Evolutionary conservation across 1,139 yeast species (phyloP), one percentile per base, ranked within the genome.

Genomic region (Geotrichum fermentans): DNA sequence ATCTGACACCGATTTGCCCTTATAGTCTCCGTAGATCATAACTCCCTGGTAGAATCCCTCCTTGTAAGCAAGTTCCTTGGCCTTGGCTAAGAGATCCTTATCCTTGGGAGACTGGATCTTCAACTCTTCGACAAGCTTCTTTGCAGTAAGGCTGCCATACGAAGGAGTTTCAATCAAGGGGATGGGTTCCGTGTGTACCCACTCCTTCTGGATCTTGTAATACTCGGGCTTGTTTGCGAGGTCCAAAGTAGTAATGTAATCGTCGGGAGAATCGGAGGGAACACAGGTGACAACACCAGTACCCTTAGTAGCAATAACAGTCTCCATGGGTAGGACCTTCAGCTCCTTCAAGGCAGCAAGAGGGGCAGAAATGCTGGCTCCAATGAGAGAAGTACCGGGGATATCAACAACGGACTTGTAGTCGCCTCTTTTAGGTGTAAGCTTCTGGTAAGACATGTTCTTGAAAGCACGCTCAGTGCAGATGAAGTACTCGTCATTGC

Each of bases 201-300:
- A 94, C 50, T 82, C 89, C 64, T 83, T 78, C 54, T 90, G 75
- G 63, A 92, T 86, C 48, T 81, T 78, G 68, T 92, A 90, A 69
- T 83, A 92, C 63, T 88, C 97, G 29, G 97, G 85, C 72, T 94
- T 94, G 73, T 88, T 82, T 60, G 77, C 75, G 61, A 92, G 79
- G 60, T 92, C 98, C 61, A 76, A 75, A 45, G 84, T 78, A 54
- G 97, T 94, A 69, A 90, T 80, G 65, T 65, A 92, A 74, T 92
- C 98, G 72, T 94, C 99, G 54, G 99, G 97, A 51, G 97, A 90
- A 70, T 90, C 97, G 14, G 96, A 84, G 56, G 98, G 98, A 56
- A 90, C 98, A 74, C 97, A 94, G 13, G 97, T 92, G 52, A 94
- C 98, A 40, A 92, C 97, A 73, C 97, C 98, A 46, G 98, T 94